These are phyloP conservation scores for Nemania sp. DNA, from an alignment of 2,329 filamentous ascomycete genomes.

Conservation along the genomic window DNA sequence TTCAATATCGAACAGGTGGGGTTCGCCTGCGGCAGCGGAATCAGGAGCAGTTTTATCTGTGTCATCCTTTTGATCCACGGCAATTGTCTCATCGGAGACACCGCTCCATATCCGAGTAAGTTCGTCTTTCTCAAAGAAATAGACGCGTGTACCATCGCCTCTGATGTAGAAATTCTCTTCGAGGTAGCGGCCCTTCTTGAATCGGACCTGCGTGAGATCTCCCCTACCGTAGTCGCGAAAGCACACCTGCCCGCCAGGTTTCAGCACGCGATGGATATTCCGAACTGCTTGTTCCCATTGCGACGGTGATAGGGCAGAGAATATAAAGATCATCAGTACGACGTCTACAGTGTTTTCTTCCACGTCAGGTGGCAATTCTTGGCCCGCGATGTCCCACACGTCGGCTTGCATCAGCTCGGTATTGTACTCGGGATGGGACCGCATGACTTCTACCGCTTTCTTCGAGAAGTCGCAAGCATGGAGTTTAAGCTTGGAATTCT, in stretches of 20 bases:
- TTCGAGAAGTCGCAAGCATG: slow-evolving; percentile 97
- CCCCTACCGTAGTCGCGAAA: slow-evolving; percentile 97
- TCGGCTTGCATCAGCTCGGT: slow-evolving; percentile 76
- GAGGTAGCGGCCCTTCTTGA: slow-evolving; percentile 92
- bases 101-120: slow-evolving; percentile 75
- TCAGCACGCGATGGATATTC: slow-evolving; percentile 82
- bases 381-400: slow-evolving; percentile 86
- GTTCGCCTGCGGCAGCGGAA: slow-evolving; percentile 21
- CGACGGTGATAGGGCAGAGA: slow-evolving; percentile 81
- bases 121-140: slow-evolving; percentile 93
- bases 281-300: slow-evolving; percentile 83
- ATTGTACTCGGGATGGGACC: slow-evolving; percentile 75
- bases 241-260: slow-evolving; percentile 88
- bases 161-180: slow-evolving; percentile 97
- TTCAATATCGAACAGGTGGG: slow-evolving; percentile 66
- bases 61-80: slow-evolving; percentile 28
- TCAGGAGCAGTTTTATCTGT: slow-evolving; percentile 28
- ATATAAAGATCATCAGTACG: slow-evolving; percentile 94
- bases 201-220: slow-evolving; percentile 93
- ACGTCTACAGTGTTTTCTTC: slow-evolving; percentile 82
- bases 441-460: slow-evolving; percentile 92
- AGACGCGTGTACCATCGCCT: slow-evolving; percentile 93
- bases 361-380: slow-evolving; percentile 75
- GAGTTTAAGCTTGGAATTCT: slow-evolving; percentile 78
- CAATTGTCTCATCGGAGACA: slow-evolving; percentile 28